Conservation (phyloP, 306 rosid genomes). For the Prunus persica region DNA sequence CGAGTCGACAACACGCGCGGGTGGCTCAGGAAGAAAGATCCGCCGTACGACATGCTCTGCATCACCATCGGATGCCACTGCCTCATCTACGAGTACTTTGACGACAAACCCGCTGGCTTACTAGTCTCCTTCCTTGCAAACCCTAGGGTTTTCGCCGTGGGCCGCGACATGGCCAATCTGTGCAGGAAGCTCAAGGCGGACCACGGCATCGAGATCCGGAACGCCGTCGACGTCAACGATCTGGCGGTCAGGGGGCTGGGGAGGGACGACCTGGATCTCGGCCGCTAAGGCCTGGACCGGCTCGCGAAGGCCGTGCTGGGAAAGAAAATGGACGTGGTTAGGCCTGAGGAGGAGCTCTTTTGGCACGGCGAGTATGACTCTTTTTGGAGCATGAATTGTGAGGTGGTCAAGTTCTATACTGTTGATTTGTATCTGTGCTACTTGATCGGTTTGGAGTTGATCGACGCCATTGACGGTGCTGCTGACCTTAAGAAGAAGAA, state of each 20-base stretch:
- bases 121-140: slow-evolving; percentile 13
- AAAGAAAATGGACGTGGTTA: slow-evolving; percentile 3
- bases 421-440: slow-evolving; percentile 21
- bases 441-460: slow-evolving; percentile 3
- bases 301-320: slow-evolving; percentile 18
- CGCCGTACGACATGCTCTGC: slow-evolving; percentile 9
- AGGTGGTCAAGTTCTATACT: slow-evolving; percentile 12
- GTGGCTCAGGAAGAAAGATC: not conserved
- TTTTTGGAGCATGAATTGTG: not conserved
- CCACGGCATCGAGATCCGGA: slow-evolving; percentile 16
- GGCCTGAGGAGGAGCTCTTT: not conserved
- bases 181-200: not conserved
- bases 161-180: not conserved
- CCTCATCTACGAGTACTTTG: slow-evolving; percentile 1
- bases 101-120: not conserved
- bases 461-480: not conserved
- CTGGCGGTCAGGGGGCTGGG: not conserved
- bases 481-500: not conserved
- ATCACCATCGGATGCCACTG: slow-evolving; percentile 22
- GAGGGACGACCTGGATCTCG: slow-evolving; percentile 11
- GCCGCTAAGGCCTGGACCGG: slow-evolving; percentile 15
- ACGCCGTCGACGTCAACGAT: slow-evolving; percentile 11
- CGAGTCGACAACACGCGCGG: not conserved
- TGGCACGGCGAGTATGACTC: not conserved
- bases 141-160: slow-evolving; percentile 13